These are phyloP conservation scores for Wickerhamomyces kurtzmanii DNA, from an alignment of 805 yeast species.

Conservation along the genomic window DNA sequence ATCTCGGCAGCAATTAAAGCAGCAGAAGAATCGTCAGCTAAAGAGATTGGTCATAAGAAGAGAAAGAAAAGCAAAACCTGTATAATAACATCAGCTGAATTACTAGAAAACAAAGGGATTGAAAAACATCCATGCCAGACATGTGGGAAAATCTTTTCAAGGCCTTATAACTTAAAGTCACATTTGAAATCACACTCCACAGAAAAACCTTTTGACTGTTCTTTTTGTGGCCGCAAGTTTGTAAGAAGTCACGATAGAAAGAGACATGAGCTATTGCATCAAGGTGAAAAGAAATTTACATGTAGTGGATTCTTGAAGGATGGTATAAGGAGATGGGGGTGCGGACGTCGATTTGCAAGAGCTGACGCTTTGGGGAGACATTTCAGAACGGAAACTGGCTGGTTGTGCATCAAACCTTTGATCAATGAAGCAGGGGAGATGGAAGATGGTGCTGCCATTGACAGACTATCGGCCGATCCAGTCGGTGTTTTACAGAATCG, in stretches of 20 bases:
- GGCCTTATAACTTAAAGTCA: constrained; percentile 74
- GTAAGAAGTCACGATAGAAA: constrained; percentile 72
- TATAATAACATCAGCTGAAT: constrained; percentile 5
- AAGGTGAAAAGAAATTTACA: constrained; percentile 59
- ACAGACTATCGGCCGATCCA: too few species aligned
- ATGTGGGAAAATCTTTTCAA: constrained; percentile 66
- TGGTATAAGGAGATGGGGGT: constrained; percentile 60
- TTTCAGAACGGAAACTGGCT: constrained; percentile 67
- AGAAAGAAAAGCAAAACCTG: constrained; percentile 4
- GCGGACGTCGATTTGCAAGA: constrained; percentile 64
- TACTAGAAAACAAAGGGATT: constrained; percentile 1
- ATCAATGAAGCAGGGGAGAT: constrained; percentile 37
- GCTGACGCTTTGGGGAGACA: constrained; percentile 74
- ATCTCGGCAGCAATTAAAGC: constrained; percentile 7
- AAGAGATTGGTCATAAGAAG: constrained; percentile 4
- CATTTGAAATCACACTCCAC: constrained; percentile 72
- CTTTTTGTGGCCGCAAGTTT: constrained; percentile 55
- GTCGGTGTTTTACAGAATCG: too few species aligned
- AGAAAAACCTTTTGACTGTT: constrained; percentile 62
- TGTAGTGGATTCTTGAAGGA: constrained; percentile 55
- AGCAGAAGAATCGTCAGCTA: constrained; percentile 8
- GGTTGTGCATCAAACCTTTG: constrained; percentile 56
- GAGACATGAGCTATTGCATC: constrained; percentile 68
- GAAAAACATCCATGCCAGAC: constrained; percentile 39
- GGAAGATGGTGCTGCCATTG: too few species aligned